Evolutionary conservation across 345 rosid species (phyloP).

Genomic region (Salix udensis): DNA sequence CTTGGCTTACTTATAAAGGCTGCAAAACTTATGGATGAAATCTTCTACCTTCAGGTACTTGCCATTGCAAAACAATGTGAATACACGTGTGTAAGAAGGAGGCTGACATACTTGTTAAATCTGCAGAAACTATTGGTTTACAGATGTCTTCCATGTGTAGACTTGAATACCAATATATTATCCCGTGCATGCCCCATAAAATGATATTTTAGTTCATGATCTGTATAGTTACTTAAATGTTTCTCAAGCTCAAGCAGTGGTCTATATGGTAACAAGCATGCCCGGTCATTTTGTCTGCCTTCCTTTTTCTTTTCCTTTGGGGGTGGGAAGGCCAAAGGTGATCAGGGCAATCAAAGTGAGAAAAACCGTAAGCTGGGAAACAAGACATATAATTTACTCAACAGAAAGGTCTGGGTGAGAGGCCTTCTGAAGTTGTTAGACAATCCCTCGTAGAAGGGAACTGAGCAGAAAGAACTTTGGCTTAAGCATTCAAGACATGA

Average conservation of each 20-base stretch:
- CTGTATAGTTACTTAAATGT: background rate
- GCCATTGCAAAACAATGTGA: background rate
- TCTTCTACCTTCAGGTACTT: constrained; percentile 69
- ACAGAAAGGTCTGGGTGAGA: too few species aligned
- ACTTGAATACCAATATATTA: background rate
- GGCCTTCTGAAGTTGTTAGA: too few species aligned
- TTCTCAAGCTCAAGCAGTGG: background rate
- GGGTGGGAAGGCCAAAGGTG: background rate
- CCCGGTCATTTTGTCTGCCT: too few species aligned
- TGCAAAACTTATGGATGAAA: constrained; percentile 72
- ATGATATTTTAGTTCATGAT: background rate
- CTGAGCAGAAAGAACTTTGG: background rate
- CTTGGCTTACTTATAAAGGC: constrained; percentile 66
- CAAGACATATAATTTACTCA: background rate
- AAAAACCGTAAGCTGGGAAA: background rate
- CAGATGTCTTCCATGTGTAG: background rate
- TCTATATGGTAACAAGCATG: too few species aligned
- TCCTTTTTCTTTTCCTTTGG: too few species aligned
- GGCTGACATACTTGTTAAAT: too few species aligned
- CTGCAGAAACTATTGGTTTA: too few species aligned
- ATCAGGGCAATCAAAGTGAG: background rate
- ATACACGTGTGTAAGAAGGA: too few species aligned
- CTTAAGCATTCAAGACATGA: background rate
- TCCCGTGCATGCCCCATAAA: too few species aligned
- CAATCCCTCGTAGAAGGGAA: background rate